phyloP scores from a whole-genome alignment of 495 filamentous ascomycete species.

The Amorphotheca resinae region DNA sequence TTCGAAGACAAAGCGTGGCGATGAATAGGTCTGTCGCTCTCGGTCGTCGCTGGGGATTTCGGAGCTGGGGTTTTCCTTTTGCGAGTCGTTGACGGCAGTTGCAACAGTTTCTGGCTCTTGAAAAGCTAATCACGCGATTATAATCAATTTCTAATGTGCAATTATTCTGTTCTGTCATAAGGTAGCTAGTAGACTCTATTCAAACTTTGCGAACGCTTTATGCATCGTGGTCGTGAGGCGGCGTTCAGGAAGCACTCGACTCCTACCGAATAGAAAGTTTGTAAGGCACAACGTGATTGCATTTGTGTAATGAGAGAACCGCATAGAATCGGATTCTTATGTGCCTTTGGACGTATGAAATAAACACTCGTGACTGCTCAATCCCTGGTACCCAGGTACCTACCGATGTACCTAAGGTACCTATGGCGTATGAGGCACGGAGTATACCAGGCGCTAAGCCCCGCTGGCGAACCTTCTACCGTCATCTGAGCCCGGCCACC shows the following conservation, averaged over 20 bases:
- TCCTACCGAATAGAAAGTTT: no score
- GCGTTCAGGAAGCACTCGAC: no score
- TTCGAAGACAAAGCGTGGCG: slow-evolving; percentile 6
- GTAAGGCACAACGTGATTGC: no score
- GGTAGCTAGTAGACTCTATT: slow-evolving; percentile 5
- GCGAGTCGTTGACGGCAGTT: slow-evolving; percentile 23
- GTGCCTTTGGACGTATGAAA: no score
- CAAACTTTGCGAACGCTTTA: slow-evolving; percentile 1
- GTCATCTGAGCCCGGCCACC: not conserved
- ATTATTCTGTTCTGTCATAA: slow-evolving; percentile 14
- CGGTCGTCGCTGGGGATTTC: slow-evolving; percentile 11
- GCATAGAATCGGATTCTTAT: no score
- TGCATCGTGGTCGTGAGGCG: not conserved
- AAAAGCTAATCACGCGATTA: slow-evolving; percentile 22
- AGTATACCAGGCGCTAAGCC: slow-evolving; percentile 2
- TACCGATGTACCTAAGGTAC: no score
- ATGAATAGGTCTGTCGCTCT: slow-evolving; percentile 4
- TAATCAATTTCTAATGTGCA: slow-evolving; percentile 23
- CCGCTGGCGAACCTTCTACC: not conserved
- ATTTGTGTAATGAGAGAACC: no score
- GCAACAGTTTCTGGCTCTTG: slow-evolving; percentile 19
- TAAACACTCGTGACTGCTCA: no score
- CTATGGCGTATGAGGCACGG: no score
- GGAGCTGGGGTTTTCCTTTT: slow-evolving; percentile 19
- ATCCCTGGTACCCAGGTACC: no score